Evolutionary conservation across 2,329 filamentous ascomycete genomes (phyloP), one percentile per base, ranked within the genome.

Genomic region (Microdochium paspali): DNA sequence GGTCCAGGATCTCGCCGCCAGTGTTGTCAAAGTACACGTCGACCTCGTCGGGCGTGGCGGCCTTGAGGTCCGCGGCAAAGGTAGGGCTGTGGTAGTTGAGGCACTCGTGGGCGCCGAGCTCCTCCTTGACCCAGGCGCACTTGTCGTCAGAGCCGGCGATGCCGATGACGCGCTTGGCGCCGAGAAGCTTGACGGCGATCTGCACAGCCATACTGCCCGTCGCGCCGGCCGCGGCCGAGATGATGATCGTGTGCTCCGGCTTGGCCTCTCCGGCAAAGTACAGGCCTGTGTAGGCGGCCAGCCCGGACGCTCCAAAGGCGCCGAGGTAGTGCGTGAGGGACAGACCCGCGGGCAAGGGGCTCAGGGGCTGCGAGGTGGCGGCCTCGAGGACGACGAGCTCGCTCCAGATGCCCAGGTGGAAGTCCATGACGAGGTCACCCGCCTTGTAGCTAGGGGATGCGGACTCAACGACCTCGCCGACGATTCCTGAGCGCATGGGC

Each of bases 231-330:
- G 87, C 87, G 5, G 85, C 86, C 9, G 80, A 85, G 0, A 91
- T 83, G 7, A 90, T 84, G 1, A 91, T 85, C 3, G 84, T 81
- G 53, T 90, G 84, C 3, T 85, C 85, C 2, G 75, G 64, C 62
- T 83, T 80, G 35, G 84, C 78, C 47, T 84, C 68, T 2, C 79
- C 86, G 42, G 90, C 77, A 47, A 84, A 75, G 25, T 78, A 64
- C 60, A 90, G 78, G 18, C 87, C 86, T 52, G 86, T 85, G 66
- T 87, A 90, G 2, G 86, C 86, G 0, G 87, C 90, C 51, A 90
- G 56, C 2, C 84, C 84, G 0, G 85, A 87, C 62, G 80, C 67
- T 10, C 86, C 86, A 30, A 79, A 67, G 23, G 76, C 74, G 3
- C 80, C 79, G 46, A 85, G 68, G 12, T 79, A 72, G 60, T 87